Evolutionary conservation across 331 rosid species (phyloP), one percentile per base, ranked within the genome.

Genomic region (Acacia concinna): DNA sequence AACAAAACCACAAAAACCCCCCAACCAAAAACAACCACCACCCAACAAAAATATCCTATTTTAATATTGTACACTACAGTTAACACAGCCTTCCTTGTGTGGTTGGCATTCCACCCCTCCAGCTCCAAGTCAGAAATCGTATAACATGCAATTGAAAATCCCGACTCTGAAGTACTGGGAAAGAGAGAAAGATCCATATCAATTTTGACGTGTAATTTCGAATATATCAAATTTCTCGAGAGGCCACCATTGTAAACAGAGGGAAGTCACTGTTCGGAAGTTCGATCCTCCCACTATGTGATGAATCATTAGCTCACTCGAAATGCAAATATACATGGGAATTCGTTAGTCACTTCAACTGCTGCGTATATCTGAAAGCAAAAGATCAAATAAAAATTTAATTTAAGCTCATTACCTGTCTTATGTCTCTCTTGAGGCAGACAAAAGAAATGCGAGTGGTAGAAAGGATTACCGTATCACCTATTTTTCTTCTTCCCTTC

Each of bases 401-500:
- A 46, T 46, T 23, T 56, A 83, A 28, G 37, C 13, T 14, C 27
- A 43, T 14, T 57, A 78, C 59, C 37, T 7, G 8, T 59, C 46
- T 41, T 51, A 30, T 7, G 8, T 59, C 46, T 41, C 35, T 71
- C 62, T 30, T 71, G 72, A 69, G 43, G 65, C 72, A 44, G 79
- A 68, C 17, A 65, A 56, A 21, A 10, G 35, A 76, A 76, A 64
- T 74, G 30, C 3, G 63, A 9, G 63, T 56, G 25, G 64, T 14
- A 9, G 25, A 74, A 47, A 34, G 51, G 41, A 31, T 62, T 27
- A 31, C 73, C 75, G 71, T 68, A 88, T 88, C 77, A 85, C 97
- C 98, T 40, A 86, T 65, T 35, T 81, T 52, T 77, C 90, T 89
- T 87, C 81, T 91, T 91, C 82, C 99, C 99, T 87, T 96, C 99